These are phyloP conservation scores for Aspergillus sergii DNA, from an alignment of 2,329 filamentous ascomycete species.

Conservation along the genomic window DNA sequence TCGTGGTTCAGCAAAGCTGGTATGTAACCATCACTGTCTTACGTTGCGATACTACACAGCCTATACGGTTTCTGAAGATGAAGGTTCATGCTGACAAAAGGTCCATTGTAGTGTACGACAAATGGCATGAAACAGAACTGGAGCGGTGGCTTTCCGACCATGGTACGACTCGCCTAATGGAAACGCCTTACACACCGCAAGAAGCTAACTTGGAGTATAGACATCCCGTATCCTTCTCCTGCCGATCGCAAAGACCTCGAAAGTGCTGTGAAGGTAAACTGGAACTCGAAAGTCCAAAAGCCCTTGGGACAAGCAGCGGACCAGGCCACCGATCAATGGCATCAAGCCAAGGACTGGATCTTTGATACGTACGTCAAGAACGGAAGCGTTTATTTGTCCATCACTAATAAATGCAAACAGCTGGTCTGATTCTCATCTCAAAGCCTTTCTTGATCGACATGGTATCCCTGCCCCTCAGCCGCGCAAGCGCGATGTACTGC, in stretches of 20 bases:
- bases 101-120: constrained; percentile 79
- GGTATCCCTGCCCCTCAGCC: constrained; percentile 86
- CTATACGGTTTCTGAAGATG: not conserved
- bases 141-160: constrained; percentile 96
- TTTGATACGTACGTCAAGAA: constrained; percentile 68
- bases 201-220: constrained; percentile 23
- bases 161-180: constrained; percentile 37
- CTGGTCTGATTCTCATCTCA: constrained; percentile 91
- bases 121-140: constrained; percentile 97
- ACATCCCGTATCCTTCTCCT: constrained; percentile 85
- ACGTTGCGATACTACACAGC: too few species aligned
- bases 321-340: constrained; percentile 71
- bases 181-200: not conserved
- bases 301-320: constrained; percentile 79
- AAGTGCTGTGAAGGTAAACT: constrained; percentile 84
- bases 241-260: constrained; percentile 95
- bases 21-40: constrained; percentile 52
- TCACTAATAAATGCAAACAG: constrained; percentile 53
- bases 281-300: constrained; percentile 75
- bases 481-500: constrained; percentile 77
- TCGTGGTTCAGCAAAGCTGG: constrained; percentile 86
- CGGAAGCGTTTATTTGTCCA: constrained; percentile 8
- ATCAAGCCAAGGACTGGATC: constrained; percentile 82
- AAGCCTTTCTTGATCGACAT: constrained; percentile 88
- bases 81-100: constrained; percentile 6